Evolutionary conservation across 495 filamentous ascomycete species (phyloP).

Genomic region (Neurospora tetraspora): DNA sequence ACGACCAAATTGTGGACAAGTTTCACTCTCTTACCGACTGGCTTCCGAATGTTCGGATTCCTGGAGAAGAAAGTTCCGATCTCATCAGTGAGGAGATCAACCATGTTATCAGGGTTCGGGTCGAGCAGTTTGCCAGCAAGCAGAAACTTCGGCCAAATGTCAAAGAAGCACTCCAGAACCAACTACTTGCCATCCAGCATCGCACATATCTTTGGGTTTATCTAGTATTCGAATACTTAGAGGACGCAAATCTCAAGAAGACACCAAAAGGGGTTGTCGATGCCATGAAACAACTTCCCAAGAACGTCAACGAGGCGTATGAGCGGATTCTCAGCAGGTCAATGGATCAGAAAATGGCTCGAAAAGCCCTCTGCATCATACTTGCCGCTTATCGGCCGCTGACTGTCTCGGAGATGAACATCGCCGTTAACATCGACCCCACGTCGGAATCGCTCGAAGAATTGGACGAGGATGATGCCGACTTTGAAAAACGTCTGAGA

Average conservation of each 20-base stretch:
- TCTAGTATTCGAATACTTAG: conserved; percentile 8
- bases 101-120: neutral
- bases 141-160: neutral
- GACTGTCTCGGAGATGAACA: conserved; percentile 6
- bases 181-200: conserved; percentile 3
- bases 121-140: neutral
- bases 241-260: conserved; percentile 1
- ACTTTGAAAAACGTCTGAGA: conserved; percentile 7
- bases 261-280: conserved; percentile 6
- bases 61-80: conserved; percentile 26
- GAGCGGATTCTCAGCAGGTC: conserved; percentile 13
- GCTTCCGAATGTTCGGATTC: conserved; percentile 19
- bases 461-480: conserved; percentile 9
- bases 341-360: neutral
- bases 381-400: conserved; percentile 13
- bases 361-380: conserved; percentile 10
- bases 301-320: conserved; percentile 14
- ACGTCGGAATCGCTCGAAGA: neutral
- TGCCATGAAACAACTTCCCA: conserved; percentile 3
- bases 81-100: conserved; percentile 5
- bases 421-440: conserved; percentile 1
- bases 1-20: neutral
- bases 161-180: neutral
- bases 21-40: conserved; percentile 21
- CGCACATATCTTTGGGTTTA: conserved; percentile 15